Base-by-base conservation (phyloP, 371 early-diverging fungal genomes). In the Choanephora cucurbitarum region DNA sequence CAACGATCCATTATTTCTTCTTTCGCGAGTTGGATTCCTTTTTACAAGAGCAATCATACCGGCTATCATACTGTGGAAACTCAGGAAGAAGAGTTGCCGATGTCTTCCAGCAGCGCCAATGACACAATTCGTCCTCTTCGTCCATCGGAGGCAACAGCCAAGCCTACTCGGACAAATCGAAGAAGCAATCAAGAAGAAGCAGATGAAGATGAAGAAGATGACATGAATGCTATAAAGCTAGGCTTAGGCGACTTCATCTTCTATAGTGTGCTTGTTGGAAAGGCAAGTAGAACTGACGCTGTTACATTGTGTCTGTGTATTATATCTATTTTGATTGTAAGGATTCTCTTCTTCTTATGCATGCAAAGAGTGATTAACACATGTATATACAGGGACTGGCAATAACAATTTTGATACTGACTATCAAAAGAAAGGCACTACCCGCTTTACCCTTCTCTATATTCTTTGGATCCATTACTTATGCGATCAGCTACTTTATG, bases 241-340 rank as follows among this genome's bases (percentile, higher is more conserved):
- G 66, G 66, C 14, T 34, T 65, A 13, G 66, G 57, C 5, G 66
- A 60, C 45, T 65, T 65, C 41, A 65, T 65, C 11, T 65, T 65
- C 34, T 66, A 66, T 19, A 62, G 66, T 32, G 58, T 57, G 1
- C 47, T 66, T n/a, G 52, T 61, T 13, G 60, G 60, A 11, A 66
- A 52, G 39, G 62, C 62, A 21, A 43, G 62, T 1, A 47, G 32
- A 23, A 61, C 66, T 4, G 52, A 61, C 41, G 17, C 34, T 6
- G 53, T 62, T 10, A 62, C 62, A 2, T 31, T 66, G n/a, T 66
- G 55, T 10, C 41, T 61, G 18, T 66, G 61, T 33, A 57, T 66
- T 19, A 41, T 54, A 17, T 52, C 62, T 8, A 57, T 66, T 19
- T 45, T 66, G 5, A 66, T 58, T n/a, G 62, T 57, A 57, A 51